phyloP scores from a whole-genome alignment of 148 eudicot species.

The Cornus controversa region DNA sequence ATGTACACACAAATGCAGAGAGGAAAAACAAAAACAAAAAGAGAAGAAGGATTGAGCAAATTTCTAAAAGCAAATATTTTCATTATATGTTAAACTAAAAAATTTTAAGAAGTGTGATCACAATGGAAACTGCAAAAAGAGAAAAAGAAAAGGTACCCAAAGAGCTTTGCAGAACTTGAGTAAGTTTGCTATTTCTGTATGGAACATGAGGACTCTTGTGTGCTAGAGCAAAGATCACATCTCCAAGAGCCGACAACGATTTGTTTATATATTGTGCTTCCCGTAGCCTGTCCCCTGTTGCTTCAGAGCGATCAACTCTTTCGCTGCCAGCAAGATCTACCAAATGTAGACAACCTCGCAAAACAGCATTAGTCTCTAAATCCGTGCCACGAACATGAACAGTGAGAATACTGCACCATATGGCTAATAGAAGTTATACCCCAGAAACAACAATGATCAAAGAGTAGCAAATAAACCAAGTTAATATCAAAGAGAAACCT shows the following conservation, averaged over 20 bases:
- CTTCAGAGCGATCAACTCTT: slow-evolving; percentile 96
- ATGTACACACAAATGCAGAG: slow-evolving; percentile 8
- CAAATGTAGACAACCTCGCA: slow-evolving; percentile 95
- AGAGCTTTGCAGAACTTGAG: slow-evolving; percentile 97
- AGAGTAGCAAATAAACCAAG: not conserved
- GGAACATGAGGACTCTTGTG: slow-evolving; percentile 90
- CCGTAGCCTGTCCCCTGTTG: slow-evolving; percentile 80
- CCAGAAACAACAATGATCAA: not conserved
- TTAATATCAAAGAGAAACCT: slow-evolving; percentile 45
- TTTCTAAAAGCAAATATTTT: not conserved
- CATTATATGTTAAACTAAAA: not conserved
- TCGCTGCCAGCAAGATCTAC: slow-evolving; percentile 99
- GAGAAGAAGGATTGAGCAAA: not conserved
- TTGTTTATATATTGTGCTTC: slow-evolving; percentile 98
- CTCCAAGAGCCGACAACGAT: slow-evolving; percentile 92
- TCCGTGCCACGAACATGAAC: slow-evolving; percentile 95
- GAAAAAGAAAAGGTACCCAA: slow-evolving; percentile 47
- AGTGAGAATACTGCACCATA: slow-evolving; percentile 71
- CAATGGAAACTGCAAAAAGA: not conserved
- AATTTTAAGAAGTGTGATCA: not conserved
- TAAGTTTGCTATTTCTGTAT: slow-evolving; percentile 92
- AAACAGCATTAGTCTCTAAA: slow-evolving; percentile 64
- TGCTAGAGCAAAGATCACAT: slow-evolving; percentile 86
- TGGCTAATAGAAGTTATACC: slow-evolving; percentile 9
- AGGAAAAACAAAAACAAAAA: not conserved